Evolutionary conservation across 192 early-diverging fungal genomes (phyloP).

Genomic region (Hyaloraphidium curvatum): DNA sequence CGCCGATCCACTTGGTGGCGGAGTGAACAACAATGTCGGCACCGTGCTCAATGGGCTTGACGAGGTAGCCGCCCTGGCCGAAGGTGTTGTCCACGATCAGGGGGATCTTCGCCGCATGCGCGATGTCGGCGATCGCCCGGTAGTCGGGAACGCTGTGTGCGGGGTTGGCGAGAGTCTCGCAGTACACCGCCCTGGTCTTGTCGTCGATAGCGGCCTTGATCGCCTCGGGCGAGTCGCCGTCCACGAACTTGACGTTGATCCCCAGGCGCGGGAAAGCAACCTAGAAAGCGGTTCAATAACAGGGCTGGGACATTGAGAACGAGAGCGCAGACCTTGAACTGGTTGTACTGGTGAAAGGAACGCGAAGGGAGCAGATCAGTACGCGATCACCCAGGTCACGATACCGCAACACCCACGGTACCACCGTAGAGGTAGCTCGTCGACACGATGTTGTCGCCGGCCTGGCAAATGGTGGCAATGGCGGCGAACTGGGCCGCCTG

Average conservation of each 20-base stretch:
- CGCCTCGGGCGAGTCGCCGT: constrained; percentile 52
- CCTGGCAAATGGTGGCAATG: constrained; percentile 50
- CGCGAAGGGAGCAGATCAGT: no score
- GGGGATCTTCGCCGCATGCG: constrained; percentile 65
- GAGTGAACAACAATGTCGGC: constrained; percentile 84
- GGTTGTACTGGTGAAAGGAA: no score
- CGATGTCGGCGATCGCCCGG: constrained; percentile 54
- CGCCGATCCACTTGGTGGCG: constrained; percentile 83
- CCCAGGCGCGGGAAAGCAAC: constrained; percentile 62
- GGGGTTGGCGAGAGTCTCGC: constrained; percentile 86
- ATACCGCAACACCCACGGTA: no score
- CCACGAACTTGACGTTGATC: constrained; percentile 56
- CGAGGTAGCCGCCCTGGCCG: constrained; percentile 51
- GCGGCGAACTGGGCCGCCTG: constrained; percentile 77
- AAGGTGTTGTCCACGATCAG: constrained; percentile 94
- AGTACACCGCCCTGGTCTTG: constrained; percentile 75
- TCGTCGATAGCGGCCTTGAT: constrained; percentile 63
- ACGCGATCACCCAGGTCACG: no score
- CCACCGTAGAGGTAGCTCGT: constrained; percentile 32
- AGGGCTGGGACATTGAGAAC: background rate
- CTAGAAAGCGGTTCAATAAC: background rate
- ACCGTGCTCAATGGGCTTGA: constrained; percentile 74
- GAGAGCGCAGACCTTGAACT: constrained; percentile 40
- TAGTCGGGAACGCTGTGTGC: constrained; percentile 78
- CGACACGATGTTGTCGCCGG: constrained; percentile 79